Base-by-base conservation (phyloP, 345 rosid species). In the Pistacia integerrima region DNA sequence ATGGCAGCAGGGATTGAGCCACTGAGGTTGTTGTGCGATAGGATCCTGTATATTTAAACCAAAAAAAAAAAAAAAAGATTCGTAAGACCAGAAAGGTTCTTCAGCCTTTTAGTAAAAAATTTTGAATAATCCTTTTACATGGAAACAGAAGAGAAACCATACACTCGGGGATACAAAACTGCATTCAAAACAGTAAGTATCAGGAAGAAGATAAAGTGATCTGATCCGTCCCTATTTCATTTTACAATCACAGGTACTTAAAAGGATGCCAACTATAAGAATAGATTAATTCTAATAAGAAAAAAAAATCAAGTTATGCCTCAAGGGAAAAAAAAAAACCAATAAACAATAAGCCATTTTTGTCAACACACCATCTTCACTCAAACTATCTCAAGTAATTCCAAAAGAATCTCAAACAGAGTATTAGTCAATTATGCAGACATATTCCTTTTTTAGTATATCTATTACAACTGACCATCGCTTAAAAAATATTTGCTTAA, bases 1-100 rank as follows among this genome's bases (percentile, higher is more conserved):
- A 92, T 76, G 76, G 86, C 89, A 28, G 85, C 78, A 64, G 99
- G 97, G 55, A 95, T 82, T 28, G 79, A 79, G 52, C 98, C 97
- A 3, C 91, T 85, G 68, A 95, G 83, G 60, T 88, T 87, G 85
- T 95, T 95, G 67, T 73, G 84, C 20, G 93, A 87, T 30, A 95
- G 80, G 78, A 87, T 80, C 80, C 98, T 95, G 88, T 69, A 78
- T 49, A 64, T 72, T 75, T 72, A 48, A 56, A 78, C 61, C 57
- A 44, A 25, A 60, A 41, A 59, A 63, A 30, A 64, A 64, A 60
- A 16, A 36, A 63, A 54, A 48, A 25, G 1, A 52, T 14, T 36
- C 46, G 17, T 73, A 28, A 60, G 52, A 44, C 48, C 20, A 54
- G 70, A 36, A 6, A 64, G 25, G 55, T 36, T n/a, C 55, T n/a